Percentiles rank a stretch among this genome's conserved stretches.
Conservation (phyloP, 2,329 filamentous ascomycete species). For the Lizonia empirigonia region DNA sequence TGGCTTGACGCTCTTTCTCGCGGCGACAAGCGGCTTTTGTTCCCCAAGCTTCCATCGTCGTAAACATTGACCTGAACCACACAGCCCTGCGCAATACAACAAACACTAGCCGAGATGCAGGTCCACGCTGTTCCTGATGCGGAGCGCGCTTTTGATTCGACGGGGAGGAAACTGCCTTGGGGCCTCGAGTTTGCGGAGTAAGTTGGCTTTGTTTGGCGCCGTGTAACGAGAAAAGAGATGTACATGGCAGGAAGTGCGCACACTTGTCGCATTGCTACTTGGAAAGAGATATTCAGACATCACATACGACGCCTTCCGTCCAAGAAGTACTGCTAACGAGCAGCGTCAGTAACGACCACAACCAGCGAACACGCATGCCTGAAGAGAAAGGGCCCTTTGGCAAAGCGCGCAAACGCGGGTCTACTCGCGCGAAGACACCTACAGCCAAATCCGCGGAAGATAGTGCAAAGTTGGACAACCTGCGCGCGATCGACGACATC, state of each 20-base stretch:
- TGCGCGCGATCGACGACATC: slow-evolving; percentile 55
- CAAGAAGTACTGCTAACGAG: background rate
- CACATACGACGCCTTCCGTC: background rate
- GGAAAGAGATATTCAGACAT: background rate
- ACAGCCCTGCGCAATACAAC: slow-evolving; percentile 13
- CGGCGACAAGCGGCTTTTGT: slow-evolving; percentile 16
- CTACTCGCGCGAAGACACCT: slow-evolving; percentile 61
- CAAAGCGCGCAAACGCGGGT: slow-evolving; percentile 53
- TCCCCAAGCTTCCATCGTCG: slow-evolving; percentile 27
- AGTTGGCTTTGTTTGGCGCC: slow-evolving; percentile 35
- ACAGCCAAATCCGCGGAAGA: slow-evolving; percentile 65
- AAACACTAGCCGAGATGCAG: slow-evolving; percentile 57
- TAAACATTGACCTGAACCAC: slow-evolving; percentile 13
- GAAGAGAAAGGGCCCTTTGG: slow-evolving; percentile 69
- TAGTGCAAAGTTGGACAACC: slow-evolving; percentile 51
- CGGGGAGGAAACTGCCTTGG: slow-evolving; percentile 66
- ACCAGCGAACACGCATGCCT: slow-evolving; percentile 56
- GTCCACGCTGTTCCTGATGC: slow-evolving; percentile 68
- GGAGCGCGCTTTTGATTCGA: slow-evolving; percentile 65
- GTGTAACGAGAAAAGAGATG: background rate
- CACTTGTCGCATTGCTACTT: slow-evolving; percentile 1
- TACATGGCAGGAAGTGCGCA: background rate
- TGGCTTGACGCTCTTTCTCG: slow-evolving; percentile 35
- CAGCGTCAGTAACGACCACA: slow-evolving; percentile 46
- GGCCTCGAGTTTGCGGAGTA: slow-evolving; percentile 67